phyloP scores from a whole-genome alignment of 2,329 filamentous ascomycete genomes.

The Sporothrix humicola region DNA sequence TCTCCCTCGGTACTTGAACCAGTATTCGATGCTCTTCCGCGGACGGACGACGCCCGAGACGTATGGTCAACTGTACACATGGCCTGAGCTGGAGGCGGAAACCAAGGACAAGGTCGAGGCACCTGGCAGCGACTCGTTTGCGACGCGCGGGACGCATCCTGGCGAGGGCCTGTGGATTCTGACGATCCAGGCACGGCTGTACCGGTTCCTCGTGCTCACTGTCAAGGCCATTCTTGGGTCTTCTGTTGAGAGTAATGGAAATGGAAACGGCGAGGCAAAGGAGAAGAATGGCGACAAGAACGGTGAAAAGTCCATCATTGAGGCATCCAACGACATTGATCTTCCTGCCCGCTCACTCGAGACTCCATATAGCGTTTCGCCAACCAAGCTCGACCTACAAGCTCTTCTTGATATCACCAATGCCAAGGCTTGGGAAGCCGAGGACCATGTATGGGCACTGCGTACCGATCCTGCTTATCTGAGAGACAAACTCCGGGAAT shows the following conservation, averaged over 20 bases:
- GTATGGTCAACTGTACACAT: constrained; percentile 45
- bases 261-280: neutral
- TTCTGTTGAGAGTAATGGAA: neutral
- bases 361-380: constrained; percentile 34
- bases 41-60: constrained; percentile 40
- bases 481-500: constrained; percentile 26
- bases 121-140: constrained; percentile 32
- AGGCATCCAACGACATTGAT: constrained; percentile 1
- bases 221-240: constrained; percentile 9
- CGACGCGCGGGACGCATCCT: constrained; percentile 36
- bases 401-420: constrained; percentile 29
- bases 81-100: constrained; percentile 30
- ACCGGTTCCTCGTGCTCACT: constrained; percentile 31
- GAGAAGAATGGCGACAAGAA: constrained; percentile 16
- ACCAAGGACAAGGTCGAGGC: neutral
- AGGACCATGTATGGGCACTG: constrained; percentile 37
- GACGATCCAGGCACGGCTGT: constrained; percentile 35
- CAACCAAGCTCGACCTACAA: constrained; percentile 28
- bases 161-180: constrained; percentile 38
- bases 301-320: neutral
- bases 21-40: constrained; percentile 47
- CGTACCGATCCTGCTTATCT: constrained; percentile 38
- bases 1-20: constrained; percentile 41
- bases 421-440: constrained; percentile 34
- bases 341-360: constrained; percentile 29